These are phyloP conservation scores for Noccaea caerulescens DNA, from an alignment of 345 rosid species.

Conservation along the genomic window DNA sequence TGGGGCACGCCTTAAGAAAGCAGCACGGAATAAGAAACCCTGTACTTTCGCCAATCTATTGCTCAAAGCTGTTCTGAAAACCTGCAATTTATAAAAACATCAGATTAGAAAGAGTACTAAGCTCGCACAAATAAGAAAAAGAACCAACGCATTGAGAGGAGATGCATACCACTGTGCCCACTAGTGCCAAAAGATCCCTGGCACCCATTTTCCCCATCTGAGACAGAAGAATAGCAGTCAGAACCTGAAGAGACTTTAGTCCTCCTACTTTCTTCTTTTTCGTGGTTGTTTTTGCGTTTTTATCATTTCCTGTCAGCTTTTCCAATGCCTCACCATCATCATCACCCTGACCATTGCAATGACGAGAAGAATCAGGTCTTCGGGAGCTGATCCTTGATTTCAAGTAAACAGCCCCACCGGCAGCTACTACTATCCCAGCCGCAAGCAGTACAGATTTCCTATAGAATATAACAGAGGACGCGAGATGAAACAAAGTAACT, in stretches of 20 bases:
- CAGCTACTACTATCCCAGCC: slow-evolving; percentile 74
- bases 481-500: background rate
- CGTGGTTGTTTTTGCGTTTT: slow-evolving; percentile 46
- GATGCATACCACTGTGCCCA: slow-evolving; percentile 74
- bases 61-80: slow-evolving; percentile 84
- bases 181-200: slow-evolving; percentile 76
- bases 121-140: background rate
- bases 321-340: slow-evolving; percentile 49
- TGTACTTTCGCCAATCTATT: slow-evolving; percentile 97
- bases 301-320: slow-evolving; percentile 42
- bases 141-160: slow-evolving; percentile 18
- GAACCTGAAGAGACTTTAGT: slow-evolving; percentile 76
- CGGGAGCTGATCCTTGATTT: slow-evolving; percentile 55
- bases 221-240: slow-evolving; percentile 76
- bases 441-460: slow-evolving; percentile 86
- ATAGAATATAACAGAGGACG: slow-evolving; percentile 15
- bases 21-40: slow-evolving; percentile 96
- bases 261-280: slow-evolving; percentile 76
- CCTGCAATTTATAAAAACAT: slow-evolving; percentile 52
- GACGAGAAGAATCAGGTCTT: slow-evolving; percentile 49
- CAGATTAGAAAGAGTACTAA: slow-evolving; percentile 22
- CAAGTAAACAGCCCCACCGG: slow-evolving; percentile 84
- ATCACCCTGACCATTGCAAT: slow-evolving; percentile 57
- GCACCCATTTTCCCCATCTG: slow-evolving; percentile 88
- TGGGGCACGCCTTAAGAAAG: slow-evolving; percentile 90